Evolutionary conservation across 1,284 basidiomycete species (phyloP), one percentile per base, ranked within the genome.

Genomic region (Schizopora paradoxa): DNA sequence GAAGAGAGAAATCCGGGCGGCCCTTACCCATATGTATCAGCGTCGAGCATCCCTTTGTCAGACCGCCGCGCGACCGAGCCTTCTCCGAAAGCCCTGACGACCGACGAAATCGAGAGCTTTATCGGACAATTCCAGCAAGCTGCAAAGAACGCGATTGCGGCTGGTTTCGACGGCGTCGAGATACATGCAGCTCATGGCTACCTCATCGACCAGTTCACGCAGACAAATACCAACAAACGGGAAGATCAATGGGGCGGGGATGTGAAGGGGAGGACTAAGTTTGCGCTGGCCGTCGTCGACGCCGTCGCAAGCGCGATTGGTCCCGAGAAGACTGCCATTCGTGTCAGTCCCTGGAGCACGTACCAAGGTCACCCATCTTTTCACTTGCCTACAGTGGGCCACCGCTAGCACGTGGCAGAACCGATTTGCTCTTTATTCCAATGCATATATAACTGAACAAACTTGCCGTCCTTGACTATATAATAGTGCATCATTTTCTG

Each of bases 191-290:
- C 67, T 13, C 66, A 70, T 43, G 69, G 70, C 6, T 70, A 67
- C 52, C 56, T 72, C 3, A 36, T 68, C 33, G 65, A 67, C 54
- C 63, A 69, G 52, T 73, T 71, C 58, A 33, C 69, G 36, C 63
- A 68, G 28, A 58, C 62, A 39, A 54, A 56, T 0, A 55, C 66
- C 37, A 82, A 82, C 64, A 64, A 69, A 26, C 72, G 79, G 22
- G 75, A 71, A 10, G 80, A 84, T 60, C 62, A 68, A 38, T 85
- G 79, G 56, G 79, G 79, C 5, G 79, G 78, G 2, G 67, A 67
- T 2, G 48, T 77, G 18, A 74, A 77, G 60, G 79, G 79, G 55
- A 65, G 79, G 13, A 54, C 63, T 2, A 62, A 72, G 8, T 81
- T 82, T 48, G 55, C 66, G 1, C 60, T 78, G 50, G 67, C 69